phyloP scores from a whole-genome alignment of 2,329 filamentous ascomycete species.

The Xylariaceae sp. region DNA sequence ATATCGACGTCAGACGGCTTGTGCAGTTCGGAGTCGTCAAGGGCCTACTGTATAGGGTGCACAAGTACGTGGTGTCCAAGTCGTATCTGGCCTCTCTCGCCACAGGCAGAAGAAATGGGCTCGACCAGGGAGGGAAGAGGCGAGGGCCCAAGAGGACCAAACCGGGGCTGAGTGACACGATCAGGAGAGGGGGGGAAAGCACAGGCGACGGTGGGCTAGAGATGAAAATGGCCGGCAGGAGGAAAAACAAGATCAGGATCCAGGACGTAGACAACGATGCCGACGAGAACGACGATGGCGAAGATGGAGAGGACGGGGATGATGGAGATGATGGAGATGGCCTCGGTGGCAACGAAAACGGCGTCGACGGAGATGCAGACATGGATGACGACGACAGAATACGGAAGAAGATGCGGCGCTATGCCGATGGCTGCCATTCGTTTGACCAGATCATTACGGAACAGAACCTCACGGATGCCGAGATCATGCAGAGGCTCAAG shows the following conservation, averaged over 20 bases:
- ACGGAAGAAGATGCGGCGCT: constrained; percentile 49
- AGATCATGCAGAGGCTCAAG: constrained; percentile 64
- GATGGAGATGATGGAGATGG: constrained; percentile 10
- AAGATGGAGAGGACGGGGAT: constrained; percentile 11
- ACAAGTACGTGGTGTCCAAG: constrained; percentile 78
- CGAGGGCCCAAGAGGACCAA: not conserved
- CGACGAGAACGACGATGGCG: constrained; percentile 1
- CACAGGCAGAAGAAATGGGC: constrained; percentile 41
- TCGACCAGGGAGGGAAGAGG: constrained; percentile 17
- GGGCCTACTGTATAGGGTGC: constrained; percentile 84
- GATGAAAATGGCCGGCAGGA: constrained; percentile 11
- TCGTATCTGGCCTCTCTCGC: constrained; percentile 54
- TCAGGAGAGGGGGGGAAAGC: not conserved
- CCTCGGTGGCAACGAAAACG: constrained; percentile 21
- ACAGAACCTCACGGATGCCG: constrained; percentile 62
- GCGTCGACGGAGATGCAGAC: constrained; percentile 3
- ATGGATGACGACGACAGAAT: constrained; percentile 28
- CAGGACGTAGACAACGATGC: not conserved
- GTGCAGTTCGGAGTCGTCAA: constrained; percentile 97
- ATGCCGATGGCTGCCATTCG: constrained; percentile 67
- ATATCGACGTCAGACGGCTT: constrained; percentile 82
- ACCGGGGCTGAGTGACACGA: not conserved
- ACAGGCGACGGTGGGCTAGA: constrained; percentile 11
- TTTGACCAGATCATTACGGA: constrained; percentile 82
- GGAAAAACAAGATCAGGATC: constrained; percentile 1